Percentiles rank a stretch among this genome's conserved stretches.
phyloP scores from a whole-genome alignment of 2,329 filamentous ascomycete species.

The Calonectria hongkongensis region DNA sequence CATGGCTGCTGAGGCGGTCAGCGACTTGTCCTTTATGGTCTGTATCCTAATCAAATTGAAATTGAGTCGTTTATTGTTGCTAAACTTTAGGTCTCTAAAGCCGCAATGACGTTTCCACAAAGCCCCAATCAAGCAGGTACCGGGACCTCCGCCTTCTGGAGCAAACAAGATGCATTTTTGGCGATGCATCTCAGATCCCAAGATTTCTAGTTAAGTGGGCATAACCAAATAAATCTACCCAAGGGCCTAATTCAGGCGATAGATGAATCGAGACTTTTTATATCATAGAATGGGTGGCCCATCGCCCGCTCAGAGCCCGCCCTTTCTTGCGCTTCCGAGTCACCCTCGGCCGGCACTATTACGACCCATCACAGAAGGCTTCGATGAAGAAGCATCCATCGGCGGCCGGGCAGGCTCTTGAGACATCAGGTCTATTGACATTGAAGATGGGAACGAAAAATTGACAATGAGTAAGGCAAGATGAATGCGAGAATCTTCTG shows the following conservation, averaged over 20 bases:
- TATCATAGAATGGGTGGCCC: background rate
- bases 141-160: background rate
- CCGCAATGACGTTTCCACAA: background rate
- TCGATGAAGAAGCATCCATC: background rate
- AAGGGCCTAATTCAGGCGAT: background rate
- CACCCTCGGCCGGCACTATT: background rate
- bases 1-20: slow-evolving; percentile 3
- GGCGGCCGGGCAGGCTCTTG: background rate
- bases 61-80: background rate
- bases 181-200: background rate
- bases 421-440: background rate
- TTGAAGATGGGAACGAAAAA: background rate
- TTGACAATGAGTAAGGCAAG: background rate
- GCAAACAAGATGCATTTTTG: background rate
- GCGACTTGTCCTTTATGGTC: slow-evolving; percentile 11
- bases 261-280: background rate
- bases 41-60: background rate
- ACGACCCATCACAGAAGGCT: background rate
- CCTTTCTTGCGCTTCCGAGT: background rate
- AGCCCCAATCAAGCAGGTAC: background rate
- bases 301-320: background rate
- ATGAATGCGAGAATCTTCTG: background rate
- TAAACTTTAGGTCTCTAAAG: background rate
- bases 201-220: slow-evolving; percentile 2
- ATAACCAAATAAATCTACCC: background rate